Conservation (phyloP, 352 stramenopile genomes). For the Phytophthora pluvialis region DNA sequence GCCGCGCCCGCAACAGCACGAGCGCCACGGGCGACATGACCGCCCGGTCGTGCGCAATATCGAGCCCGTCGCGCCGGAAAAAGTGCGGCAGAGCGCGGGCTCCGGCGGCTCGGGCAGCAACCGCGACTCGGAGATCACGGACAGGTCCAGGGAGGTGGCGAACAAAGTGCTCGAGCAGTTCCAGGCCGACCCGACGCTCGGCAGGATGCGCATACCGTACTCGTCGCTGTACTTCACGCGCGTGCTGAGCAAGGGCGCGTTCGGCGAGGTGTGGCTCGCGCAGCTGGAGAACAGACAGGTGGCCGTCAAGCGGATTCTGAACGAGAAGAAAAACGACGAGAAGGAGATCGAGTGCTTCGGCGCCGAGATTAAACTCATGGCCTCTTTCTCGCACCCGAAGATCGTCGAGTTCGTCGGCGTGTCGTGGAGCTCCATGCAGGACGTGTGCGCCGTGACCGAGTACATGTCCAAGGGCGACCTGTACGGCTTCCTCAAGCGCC, state of each 20-base stretch:
- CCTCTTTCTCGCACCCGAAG: slow-evolving; percentile 79
- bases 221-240: slow-evolving; percentile 82
- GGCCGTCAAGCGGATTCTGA: slow-evolving; percentile 82
- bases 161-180: slow-evolving; percentile 73
- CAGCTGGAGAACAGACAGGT: slow-evolving; percentile 83
- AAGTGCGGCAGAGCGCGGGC: slow-evolving; percentile 24
- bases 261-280: slow-evolving; percentile 86
- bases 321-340: slow-evolving; percentile 83
- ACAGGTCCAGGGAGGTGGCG: slow-evolving; percentile 53
- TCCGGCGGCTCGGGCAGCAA: slow-evolving; percentile 30
- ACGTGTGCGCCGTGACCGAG: slow-evolving; percentile 81
- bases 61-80: slow-evolving; percentile 27
- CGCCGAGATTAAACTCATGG: slow-evolving; percentile 89
- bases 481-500: slow-evolving; percentile 73
- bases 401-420: slow-evolving; percentile 86
- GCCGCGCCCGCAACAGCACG: slow-evolving; percentile 17
- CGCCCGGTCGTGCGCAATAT: slow-evolving; percentile 26
- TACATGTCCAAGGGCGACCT: slow-evolving; percentile 86
- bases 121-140: slow-evolving; percentile 42
- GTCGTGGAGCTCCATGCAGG: slow-evolving; percentile 72
- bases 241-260: slow-evolving; percentile 87
- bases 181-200: slow-evolving; percentile 64
- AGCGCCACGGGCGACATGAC: slow-evolving; percentile 19
- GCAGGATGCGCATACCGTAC: slow-evolving; percentile 66
- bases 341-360: slow-evolving; percentile 88